Conservation (phyloP, 1,139 yeast species). For the Diutina mesorugosa region DNA sequence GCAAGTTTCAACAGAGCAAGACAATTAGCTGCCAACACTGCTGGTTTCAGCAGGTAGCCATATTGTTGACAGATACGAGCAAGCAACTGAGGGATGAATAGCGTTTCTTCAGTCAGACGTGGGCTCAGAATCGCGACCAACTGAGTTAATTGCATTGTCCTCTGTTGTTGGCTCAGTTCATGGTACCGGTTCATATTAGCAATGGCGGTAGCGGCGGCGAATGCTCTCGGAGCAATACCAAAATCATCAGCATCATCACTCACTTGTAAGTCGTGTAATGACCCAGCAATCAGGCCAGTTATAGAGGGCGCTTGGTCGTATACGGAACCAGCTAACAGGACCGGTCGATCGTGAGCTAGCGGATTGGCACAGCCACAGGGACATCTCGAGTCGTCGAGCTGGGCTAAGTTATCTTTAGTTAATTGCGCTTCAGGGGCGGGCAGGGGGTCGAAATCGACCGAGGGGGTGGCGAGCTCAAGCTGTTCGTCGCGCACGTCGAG, state of each 20-base stretch:
- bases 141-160: constrained; percentile 37
- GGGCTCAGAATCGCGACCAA: constrained; percentile 66
- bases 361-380: constrained; percentile 2
- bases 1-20: constrained; percentile 54
- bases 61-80: constrained; percentile 57
- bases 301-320: not conserved
- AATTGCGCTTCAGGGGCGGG: not conserved
- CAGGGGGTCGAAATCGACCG: not conserved
- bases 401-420: not conserved
- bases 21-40: constrained; percentile 55
- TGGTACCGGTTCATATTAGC: constrained; percentile 38
- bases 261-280: not conserved
- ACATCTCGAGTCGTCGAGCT: not conserved
- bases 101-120: constrained; percentile 64
- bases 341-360: not conserved
- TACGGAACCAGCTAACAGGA: not conserved
- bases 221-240: constrained; percentile 51
- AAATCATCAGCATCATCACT: constrained; percentile 17
- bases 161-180: constrained; percentile 20
- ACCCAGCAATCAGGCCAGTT: not conserved
- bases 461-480: constrained; percentile 13
- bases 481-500: constrained; percentile 54
- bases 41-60: constrained; percentile 59
- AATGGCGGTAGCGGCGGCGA: constrained; percentile 61
- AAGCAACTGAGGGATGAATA: constrained; percentile 57